Evolutionary conservation across 768 basidiomycete genomes (phyloP).

Genomic region (Tulasnella sp.): DNA sequence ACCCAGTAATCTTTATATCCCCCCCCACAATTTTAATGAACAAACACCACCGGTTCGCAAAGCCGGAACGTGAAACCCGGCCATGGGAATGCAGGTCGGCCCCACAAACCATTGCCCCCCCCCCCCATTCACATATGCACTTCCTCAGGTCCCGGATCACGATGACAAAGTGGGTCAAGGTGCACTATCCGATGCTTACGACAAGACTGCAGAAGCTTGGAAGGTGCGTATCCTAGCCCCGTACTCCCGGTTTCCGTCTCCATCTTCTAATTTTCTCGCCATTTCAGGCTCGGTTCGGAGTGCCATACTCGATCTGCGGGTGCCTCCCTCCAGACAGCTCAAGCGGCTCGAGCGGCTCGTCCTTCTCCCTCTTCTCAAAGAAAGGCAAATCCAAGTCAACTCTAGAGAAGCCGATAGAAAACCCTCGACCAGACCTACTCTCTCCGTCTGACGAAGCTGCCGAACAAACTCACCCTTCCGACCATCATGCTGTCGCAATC

Average conservation of each 20-base stretch:
- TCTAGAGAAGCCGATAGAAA: background rate
- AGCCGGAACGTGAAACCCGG: too few species aligned
- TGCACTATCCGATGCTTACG: conserved; percentile 47
- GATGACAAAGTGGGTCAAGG: conserved; percentile 52
- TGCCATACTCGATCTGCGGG: conserved; percentile 58
- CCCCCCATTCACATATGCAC: too few species aligned
- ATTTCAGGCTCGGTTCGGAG: conserved; percentile 48
- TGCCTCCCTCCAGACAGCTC: conserved; percentile 43
- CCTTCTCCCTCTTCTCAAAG: background rate
- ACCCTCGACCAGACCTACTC: conserved; percentile 32
- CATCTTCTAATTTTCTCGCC: background rate
- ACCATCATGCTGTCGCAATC: conserved; percentile 30
- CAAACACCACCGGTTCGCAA: too few species aligned
- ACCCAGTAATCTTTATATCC: too few species aligned
- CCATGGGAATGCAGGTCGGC: too few species aligned
- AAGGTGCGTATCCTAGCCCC: conserved; percentile 34
- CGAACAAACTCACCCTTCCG: conserved; percentile 32
- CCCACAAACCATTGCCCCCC: too few species aligned
- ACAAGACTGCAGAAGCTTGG: conserved; percentile 52
- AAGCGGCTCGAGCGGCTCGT: background rate
- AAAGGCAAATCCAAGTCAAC: conserved; percentile 13
- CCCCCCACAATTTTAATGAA: too few species aligned
- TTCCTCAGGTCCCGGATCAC: conserved; percentile 38
- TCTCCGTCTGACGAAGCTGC: conserved; percentile 27
- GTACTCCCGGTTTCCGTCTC: background rate